phyloP scores from a whole-genome alignment of 2,329 filamentous ascomycete species.

The Kalmusia sp. region DNA sequence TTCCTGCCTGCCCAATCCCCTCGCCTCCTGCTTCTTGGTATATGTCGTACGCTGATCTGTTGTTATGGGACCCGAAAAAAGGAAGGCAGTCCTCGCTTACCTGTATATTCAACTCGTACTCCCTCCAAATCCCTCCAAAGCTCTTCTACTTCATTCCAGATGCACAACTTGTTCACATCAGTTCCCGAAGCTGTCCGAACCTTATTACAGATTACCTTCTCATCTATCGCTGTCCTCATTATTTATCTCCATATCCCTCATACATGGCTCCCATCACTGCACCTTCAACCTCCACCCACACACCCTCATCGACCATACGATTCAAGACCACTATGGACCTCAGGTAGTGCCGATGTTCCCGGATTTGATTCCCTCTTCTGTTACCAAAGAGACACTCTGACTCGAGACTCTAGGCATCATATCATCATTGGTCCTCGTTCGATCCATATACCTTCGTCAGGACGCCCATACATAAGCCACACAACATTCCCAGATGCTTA shows the following conservation, averaged over 20 bases:
- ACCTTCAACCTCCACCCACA: conserved; percentile 15
- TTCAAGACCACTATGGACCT: conserved; percentile 20
- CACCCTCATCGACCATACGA: conserved; percentile 18
- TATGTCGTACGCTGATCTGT: conserved; percentile 16
- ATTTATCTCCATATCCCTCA: conserved; percentile 9
- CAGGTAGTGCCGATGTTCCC: conserved; percentile 19
- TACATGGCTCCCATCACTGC: conserved; percentile 12
- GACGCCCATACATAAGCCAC: conserved; percentile 18
- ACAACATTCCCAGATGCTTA: conserved; percentile 18
- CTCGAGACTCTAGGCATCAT: conserved; percentile 19
- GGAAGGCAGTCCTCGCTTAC: conserved; percentile 11
- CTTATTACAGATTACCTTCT: conserved; percentile 19
- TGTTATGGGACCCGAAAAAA: conserved; percentile 16
- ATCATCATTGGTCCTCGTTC: conserved; percentile 20
- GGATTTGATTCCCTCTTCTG: conserved; percentile 18
- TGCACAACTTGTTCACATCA: conserved; percentile 16
- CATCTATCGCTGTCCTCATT: not conserved
- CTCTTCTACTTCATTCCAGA: conserved; percentile 10
- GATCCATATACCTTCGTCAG: conserved; percentile 18
- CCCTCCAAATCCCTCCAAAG: conserved; percentile 16
- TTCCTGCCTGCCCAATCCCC: too few relatives aligned
- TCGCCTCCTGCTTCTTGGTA: conserved; percentile 14
- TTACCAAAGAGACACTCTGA: conserved; percentile 19
- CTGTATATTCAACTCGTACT: conserved; percentile 12
- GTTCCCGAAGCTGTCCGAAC: conserved; percentile 12